Evolutionary conservation across 1,284 basidiomycete species (phyloP).

Genomic region (Gastroboletus turbinatus): DNA sequence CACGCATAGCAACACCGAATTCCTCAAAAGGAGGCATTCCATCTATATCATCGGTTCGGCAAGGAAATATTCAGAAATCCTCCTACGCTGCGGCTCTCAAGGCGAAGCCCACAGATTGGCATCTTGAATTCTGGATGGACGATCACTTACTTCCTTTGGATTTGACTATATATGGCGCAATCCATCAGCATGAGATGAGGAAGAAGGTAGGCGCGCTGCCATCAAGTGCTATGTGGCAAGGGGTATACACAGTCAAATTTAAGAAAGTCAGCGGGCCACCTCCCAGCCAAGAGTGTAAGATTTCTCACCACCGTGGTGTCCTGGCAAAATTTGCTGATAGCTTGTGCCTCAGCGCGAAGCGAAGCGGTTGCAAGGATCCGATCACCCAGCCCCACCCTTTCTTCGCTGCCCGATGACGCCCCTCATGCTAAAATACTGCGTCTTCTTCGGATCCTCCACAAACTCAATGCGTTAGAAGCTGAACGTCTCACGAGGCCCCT

Average conservation of each 20-base stretch:
- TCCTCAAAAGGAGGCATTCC: slow-evolving; percentile 43
- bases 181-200: slow-evolving; percentile 84
- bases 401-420: slow-evolving; percentile 82
- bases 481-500: slow-evolving; percentile 53
- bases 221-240: slow-evolving; percentile 82
- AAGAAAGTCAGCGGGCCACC: slow-evolving; percentile 88
- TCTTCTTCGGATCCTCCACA: slow-evolving; percentile 85
- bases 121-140: slow-evolving; percentile 93
- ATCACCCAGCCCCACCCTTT: slow-evolving; percentile 60
- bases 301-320: slow-evolving; percentile 1
- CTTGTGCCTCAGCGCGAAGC: slow-evolving; percentile 25
- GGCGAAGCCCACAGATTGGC: slow-evolving; percentile 91
- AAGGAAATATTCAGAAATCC: slow-evolving; percentile 48
- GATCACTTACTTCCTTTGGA: slow-evolving; percentile 81
- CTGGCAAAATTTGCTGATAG: slow-evolving; percentile 21
- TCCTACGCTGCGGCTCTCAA: slow-evolving; percentile 96
- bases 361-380: slow-evolving; percentile 51
- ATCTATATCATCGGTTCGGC: slow-evolving; percentile 37
- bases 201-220: slow-evolving; percentile 62
- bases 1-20: slow-evolving; percentile 86
- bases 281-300: slow-evolving; percentile 58
- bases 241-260: slow-evolving; percentile 89
- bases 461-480: slow-evolving; percentile 64
- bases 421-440: slow-evolving; percentile 90
- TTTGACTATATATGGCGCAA: slow-evolving; percentile 93